Evolutionary conservation across 2,329 filamentous ascomycete species (phyloP).

Genomic region (Aspergillus pseudoglaucus): DNA sequence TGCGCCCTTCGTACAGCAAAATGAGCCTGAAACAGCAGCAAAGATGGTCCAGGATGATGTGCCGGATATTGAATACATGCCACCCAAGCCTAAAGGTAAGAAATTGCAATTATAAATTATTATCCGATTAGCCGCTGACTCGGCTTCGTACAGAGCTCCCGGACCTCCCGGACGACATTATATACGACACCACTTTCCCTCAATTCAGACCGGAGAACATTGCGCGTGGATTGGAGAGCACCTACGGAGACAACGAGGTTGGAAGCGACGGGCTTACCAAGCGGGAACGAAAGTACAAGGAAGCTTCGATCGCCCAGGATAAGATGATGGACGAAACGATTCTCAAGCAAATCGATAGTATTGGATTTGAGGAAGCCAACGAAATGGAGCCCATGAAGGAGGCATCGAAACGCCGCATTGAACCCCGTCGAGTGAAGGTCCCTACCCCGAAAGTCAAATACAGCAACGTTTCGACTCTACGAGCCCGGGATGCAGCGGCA

Average conservation of each 20-base stretch:
- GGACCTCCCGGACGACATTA: conserved; percentile 40
- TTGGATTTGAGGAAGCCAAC: conserved; percentile 56
- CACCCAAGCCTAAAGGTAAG: conserved; percentile 58
- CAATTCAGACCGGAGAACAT: conserved; percentile 50
- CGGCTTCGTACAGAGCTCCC: conserved; percentile 40
- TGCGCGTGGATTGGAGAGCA: conserved; percentile 45
- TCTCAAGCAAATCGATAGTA: conserved; percentile 57
- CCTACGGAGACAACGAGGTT: conserved; percentile 43
- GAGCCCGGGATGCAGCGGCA: conserved; percentile 35
- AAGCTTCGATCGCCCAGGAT: conserved; percentile 56
- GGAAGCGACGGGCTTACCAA: conserved; percentile 55
- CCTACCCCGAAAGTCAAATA: conserved; percentile 17
- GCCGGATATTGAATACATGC: conserved; percentile 84
- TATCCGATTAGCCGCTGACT: conserved; percentile 23
- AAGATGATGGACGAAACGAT: conserved; percentile 62
- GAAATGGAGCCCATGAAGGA: conserved; percentile 44
- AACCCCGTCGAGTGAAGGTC: conserved; percentile 20
- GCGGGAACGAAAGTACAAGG: conserved; percentile 63
- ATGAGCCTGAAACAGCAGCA: conserved; percentile 41
- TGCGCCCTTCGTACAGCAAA: conserved; percentile 44
- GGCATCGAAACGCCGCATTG: conserved; percentile 19
- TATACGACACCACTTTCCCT: conserved; percentile 45
- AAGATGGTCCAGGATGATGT: conserved; percentile 47
- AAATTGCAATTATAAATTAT: neutral
- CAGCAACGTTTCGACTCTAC: conserved; percentile 32